phyloP scores from a whole-genome alignment of 306 rosid genomes.

The Hippophae gyantsensis region DNA sequence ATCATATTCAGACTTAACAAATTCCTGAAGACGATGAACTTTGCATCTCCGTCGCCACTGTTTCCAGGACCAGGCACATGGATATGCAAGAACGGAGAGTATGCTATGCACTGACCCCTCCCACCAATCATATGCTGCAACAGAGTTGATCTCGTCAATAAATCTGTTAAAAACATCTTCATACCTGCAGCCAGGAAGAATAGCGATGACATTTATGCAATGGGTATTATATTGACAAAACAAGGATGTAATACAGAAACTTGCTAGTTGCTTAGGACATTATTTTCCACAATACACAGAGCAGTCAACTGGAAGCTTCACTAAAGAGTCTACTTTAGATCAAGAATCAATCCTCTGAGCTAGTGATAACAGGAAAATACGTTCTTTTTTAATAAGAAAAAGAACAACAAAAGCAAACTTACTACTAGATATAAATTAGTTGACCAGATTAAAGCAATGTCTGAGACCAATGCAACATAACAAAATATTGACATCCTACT shows the following conservation, averaged over 20 bases:
- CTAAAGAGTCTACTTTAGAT: neutral
- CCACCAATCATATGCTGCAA: conserved; percentile 99
- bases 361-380: neutral
- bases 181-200: conserved; percentile 46
- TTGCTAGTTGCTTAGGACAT: too few species aligned
- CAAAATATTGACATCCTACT: neutral
- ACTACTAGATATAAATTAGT: neutral
- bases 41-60: conserved; percentile 86
- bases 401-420: neutral
- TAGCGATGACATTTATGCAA: conserved; percentile 12
- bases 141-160: conserved; percentile 88
- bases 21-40: conserved; percentile 88
- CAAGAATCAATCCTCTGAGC: neutral
- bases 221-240: too few species aligned
- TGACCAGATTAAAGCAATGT: conserved; percentile 15
- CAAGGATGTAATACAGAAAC: too few species aligned
- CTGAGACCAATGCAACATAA: neutral
- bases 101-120: conserved; percentile 95
- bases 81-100: conserved; percentile 87
- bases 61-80: conserved; percentile 99
- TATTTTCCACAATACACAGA: too few species aligned
- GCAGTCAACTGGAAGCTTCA: neutral
- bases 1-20: conserved; percentile 87
- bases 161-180: conserved; percentile 97
- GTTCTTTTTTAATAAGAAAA: neutral